Evolutionary conservation across 1,139 yeast species (phyloP).

Genomic region (Yamadazyma friedrichii): DNA sequence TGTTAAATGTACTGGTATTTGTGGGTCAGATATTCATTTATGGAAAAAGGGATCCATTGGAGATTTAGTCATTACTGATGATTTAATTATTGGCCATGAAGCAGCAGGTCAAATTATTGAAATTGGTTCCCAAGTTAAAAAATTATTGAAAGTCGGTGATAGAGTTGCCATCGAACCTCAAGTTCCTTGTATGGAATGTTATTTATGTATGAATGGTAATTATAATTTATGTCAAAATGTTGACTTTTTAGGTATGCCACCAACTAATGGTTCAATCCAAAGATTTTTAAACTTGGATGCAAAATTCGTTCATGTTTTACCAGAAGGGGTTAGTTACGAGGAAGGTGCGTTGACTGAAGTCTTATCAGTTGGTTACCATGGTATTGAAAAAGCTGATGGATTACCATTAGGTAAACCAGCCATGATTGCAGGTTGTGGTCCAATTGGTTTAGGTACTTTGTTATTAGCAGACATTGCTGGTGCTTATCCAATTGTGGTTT

Average conservation of each 20-base stretch:
- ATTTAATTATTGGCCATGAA: constrained; percentile 33
- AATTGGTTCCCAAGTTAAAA: constrained; percentile 26
- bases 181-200: constrained; percentile 66
- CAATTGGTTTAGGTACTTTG: constrained; percentile 84
- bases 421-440: constrained; percentile 89
- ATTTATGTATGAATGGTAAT: constrained; percentile 65
- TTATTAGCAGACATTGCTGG: constrained; percentile 81
- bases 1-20: constrained; percentile 41
- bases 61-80: constrained; percentile 24
- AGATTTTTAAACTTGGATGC: constrained; percentile 18
- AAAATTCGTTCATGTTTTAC: constrained; percentile 22
- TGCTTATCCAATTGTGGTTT: constrained; percentile 64
- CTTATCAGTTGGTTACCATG: constrained; percentile 32
- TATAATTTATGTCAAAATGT: constrained; percentile 61
- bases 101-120: constrained; percentile 30
- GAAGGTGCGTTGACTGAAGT: constrained; percentile 36
- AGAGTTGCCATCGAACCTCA: constrained; percentile 50
- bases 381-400: constrained; percentile 38
- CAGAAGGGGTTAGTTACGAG: constrained; percentile 28
- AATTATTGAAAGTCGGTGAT: constrained; percentile 28
- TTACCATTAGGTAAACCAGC: constrained; percentile 71
- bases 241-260: constrained; percentile 20
- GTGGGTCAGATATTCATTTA: constrained; percentile 35
- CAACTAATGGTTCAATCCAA: constrained; percentile 17
- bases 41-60: constrained; percentile 35